Conservation (phyloP, 768 basidiomycete genomes). For the Grammothele lineata region DNA sequence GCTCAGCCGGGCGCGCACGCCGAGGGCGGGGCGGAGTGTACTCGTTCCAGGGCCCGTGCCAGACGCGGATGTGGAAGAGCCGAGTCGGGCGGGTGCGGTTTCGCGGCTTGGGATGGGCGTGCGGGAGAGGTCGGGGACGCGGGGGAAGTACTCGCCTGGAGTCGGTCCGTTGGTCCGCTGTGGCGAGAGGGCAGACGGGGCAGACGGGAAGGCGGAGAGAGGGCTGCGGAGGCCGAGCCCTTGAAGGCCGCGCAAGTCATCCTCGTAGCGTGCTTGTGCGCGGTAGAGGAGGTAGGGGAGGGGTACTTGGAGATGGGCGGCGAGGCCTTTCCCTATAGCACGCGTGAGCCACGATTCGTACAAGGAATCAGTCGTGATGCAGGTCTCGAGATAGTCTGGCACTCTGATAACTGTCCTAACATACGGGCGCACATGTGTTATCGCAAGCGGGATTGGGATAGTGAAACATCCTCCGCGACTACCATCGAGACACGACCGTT, state of each 20-base stretch:
- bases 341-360: no score
- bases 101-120: constrained; percentile 6
- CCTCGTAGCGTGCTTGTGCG: constrained; percentile 79
- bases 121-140: constrained; percentile 6
- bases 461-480: neutral
- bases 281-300: constrained; percentile 82
- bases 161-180: constrained; percentile 5
- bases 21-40: constrained; percentile 41
- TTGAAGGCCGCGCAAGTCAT: constrained; percentile 76
- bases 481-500: no score
- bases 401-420: no score
- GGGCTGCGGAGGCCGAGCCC: constrained; percentile 54
- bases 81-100: constrained; percentile 2
- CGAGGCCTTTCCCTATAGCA: constrained; percentile 72
- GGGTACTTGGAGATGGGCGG: constrained; percentile 74
- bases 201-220: constrained; percentile 33
- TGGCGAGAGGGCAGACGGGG: constrained; percentile 23
- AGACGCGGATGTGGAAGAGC: constrained; percentile 4
- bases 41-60: constrained; percentile 15
- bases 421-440: neutral
- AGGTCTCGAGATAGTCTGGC: no score
- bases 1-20: constrained; percentile 67
- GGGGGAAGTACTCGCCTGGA: constrained; percentile 22
- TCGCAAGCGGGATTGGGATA: neutral
- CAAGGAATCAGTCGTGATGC: neutral